Base-by-base conservation (phyloP, 345 rosid genomes). In the Jatropha curcas region DNA sequence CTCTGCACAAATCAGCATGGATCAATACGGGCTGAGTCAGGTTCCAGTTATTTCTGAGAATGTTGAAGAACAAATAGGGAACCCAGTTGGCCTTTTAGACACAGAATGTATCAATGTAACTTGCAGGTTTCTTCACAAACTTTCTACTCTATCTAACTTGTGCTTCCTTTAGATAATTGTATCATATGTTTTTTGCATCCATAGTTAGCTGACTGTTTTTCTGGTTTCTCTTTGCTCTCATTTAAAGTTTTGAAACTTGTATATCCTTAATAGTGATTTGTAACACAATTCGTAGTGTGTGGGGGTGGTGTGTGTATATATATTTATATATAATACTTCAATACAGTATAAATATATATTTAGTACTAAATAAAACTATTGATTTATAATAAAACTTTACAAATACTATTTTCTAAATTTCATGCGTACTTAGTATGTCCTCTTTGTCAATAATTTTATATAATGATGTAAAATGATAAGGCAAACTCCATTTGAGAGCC, bases 21-120 rank as follows among this genome's bases (percentile, higher is more conserved):
- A 81, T 72, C 86, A 65, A 71, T 77, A 77, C 67, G 83, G 87
- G 56, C 14, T 88, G 41, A 84, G 78, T 74, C 90, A 89, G 46
- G 88, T 86, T 74, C 92, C 97, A 52, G 94, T 94, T 58, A 84
- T 91, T 80, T 84, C 86, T 19, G 89, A 88, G 52, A 74, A 78
- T 55, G 76, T 67, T 56, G 71, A 84, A 75, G 85, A 75, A 70
- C 72, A 52, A 56, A 81, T 72, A 70, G 84, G 84, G 68, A 81
- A 71, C 63, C 86, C 88, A 68, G 90, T 94, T 79, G 98, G 98
- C 57, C 82, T 92, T 83, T 70, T 94, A 57, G 98, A 94, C 81
- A 85, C 74, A 80, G 93, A 92, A 76, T 86, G 94, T 73, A 90
- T 94, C 83, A 79, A 74, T 61, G 60, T 94, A 59, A 85, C 92